Percentiles rank a stretch among this genome's conserved stretches.
phyloP scores from a whole-genome alignment of 768 basidiomycete genomes.

The Lentinula boryana region DNA sequence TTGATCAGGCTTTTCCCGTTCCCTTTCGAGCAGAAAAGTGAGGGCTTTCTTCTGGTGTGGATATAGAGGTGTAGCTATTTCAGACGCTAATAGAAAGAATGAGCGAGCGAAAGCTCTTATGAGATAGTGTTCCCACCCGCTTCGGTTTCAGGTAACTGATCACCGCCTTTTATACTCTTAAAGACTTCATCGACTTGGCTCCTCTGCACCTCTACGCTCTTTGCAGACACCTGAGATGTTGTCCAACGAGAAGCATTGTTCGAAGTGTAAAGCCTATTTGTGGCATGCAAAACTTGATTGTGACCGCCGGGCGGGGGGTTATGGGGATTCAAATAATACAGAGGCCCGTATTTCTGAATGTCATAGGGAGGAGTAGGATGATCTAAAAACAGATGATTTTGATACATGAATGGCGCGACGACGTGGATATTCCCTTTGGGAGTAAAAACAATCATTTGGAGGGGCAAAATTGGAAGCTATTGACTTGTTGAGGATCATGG shows the following conservation, averaged over 20 bases:
- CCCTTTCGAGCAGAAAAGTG: conserved; percentile 89
- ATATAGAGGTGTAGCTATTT: conserved; percentile 84
- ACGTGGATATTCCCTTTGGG: conserved; percentile 88
- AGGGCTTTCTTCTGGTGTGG: conserved; percentile 98
- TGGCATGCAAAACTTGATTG: conserved; percentile 31
- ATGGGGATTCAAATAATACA: conserved; percentile 86
- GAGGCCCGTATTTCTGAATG: conserved; percentile 48
- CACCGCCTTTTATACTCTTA: conserved; percentile 80
- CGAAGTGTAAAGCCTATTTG: conserved; percentile 32
- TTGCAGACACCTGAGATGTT: conserved; percentile 50
- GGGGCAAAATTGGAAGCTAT: conserved; percentile 75
- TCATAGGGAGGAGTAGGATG: conserved; percentile 74
- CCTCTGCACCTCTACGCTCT: conserved; percentile 86
- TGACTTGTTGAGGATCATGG: conserved; percentile 12
- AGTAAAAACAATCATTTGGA: conserved; percentile 88
- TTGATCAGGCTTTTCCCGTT: conserved; percentile 52
- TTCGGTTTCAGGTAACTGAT: conserved; percentile 82
- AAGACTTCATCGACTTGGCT: conserved; percentile 94
- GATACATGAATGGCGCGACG: conserved; percentile 71
- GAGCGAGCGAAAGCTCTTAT: conserved; percentile 10
- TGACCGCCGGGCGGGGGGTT: conserved; percentile 71
- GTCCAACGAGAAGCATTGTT: conserved; percentile 47
- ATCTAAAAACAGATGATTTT: conserved; percentile 65
- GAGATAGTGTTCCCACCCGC: conserved; percentile 52
- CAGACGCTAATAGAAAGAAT: conserved; percentile 34